These are phyloP conservation scores for Globisporangium sylvaticum DNA, from an alignment of 352 stramenopile species.

Conservation along the genomic window DNA sequence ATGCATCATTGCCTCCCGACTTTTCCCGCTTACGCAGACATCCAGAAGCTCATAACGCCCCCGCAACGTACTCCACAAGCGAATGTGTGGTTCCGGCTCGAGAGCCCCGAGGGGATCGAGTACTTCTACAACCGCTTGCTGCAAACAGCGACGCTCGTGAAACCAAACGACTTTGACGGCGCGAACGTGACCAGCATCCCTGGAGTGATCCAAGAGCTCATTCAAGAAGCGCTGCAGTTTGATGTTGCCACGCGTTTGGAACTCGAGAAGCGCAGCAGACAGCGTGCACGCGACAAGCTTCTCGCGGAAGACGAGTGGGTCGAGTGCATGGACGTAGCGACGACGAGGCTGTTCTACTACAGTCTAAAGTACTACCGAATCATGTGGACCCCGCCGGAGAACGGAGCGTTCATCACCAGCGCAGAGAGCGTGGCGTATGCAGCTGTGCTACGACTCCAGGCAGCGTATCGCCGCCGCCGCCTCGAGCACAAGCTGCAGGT, in stretches of 20 bases:
- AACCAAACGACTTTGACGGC: conserved; percentile 56
- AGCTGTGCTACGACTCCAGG: conserved; percentile 53
- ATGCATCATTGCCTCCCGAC: conserved; percentile 39
- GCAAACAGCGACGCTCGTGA: conserved; percentile 37
- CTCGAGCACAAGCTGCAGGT: conserved; percentile 40
- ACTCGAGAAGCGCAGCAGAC: conserved; percentile 44
- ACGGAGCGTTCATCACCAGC: conserved; percentile 42
- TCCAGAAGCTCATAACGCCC: conserved; percentile 41
- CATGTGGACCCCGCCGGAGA: conserved; percentile 30
- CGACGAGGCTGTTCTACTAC: conserved; percentile 60
- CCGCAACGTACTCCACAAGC: conserved; percentile 44
- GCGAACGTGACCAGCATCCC: conserved; percentile 42
- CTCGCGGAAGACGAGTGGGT: conserved; percentile 68
- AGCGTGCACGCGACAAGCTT: conserved; percentile 33
- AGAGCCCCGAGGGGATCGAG: conserved; percentile 37
- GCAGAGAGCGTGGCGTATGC: conserved; percentile 51
- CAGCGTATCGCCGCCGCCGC: conserved; percentile 46
- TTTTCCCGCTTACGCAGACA: conserved; percentile 36
- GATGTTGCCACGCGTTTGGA: conserved; percentile 45
- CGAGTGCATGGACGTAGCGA: conserved; percentile 45
- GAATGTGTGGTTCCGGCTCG: conserved; percentile 61
- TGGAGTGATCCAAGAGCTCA: conserved; percentile 37
- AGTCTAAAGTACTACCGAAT: conserved; percentile 52
- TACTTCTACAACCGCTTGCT: conserved; percentile 68
- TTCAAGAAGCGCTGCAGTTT: conserved; percentile 35